Base-by-base conservation (phyloP, 108 stramenopile genomes). In the Aureococcus anophagefferens region DNA sequence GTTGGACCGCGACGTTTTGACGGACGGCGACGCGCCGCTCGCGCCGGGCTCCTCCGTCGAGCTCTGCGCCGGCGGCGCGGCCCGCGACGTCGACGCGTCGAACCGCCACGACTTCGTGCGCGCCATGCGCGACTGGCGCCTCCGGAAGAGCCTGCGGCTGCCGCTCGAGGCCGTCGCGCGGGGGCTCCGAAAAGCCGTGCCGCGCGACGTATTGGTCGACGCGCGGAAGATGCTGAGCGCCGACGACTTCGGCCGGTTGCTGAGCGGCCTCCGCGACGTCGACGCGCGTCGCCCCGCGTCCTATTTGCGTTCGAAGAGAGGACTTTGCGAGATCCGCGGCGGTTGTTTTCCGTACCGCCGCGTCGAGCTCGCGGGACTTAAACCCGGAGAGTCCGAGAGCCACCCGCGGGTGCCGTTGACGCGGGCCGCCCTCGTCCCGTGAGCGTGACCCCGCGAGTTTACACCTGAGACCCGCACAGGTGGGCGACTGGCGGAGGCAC, bases 181-280 rank as follows among this genome's bases (percentile, higher is more conserved):
- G 62, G 77, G 69, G 64, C 62, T 78, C 31, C n/a, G 36, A 18
- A 67, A 44, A 25, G 28, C 76, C 35, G 16, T 78, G 17, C 46
- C 65, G 15, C 74, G 7, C 77, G 16, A 30, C 74, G 70, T 34
- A 35, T 31, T 69, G 69, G 44, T 13, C 74, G 67, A 75, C 78
- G 30, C 79, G 77, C 65, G 59, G 66, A 34, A 9, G 59, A 30
- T 77, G 70, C 69, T 80, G 0, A 29, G 64, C 63, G 68, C 75
- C 64, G 71, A 75, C 63, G 74, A 75, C 36, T 75, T 75, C n/a
- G 40, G 37, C 32, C 77, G 78, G 70, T 74, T 80, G 0, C 77
- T 74, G 14, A 68, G 75, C 44, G 69, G 75, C 18, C 33, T 80
- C 40, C 68, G 72, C 18, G 79, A 75, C 36, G 34, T 78, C 14